Conservation (phyloP, 257 asterid species). For the Pogostemon cablin region DNA sequence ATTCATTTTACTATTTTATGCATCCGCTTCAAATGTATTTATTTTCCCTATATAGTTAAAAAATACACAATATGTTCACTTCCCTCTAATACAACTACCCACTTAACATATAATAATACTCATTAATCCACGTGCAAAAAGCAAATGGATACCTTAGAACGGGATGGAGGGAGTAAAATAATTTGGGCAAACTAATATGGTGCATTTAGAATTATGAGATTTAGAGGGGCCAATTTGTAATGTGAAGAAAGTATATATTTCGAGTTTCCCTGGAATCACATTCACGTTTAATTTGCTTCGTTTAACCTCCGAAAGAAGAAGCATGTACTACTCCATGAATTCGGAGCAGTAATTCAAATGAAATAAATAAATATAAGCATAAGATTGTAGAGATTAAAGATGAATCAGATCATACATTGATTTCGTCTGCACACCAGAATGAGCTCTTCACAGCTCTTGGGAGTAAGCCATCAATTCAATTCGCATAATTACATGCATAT, state of each 20-base stretch:
- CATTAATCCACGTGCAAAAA: too few relatives aligned
- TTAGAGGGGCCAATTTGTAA: constrained; percentile 32
- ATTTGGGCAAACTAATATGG: not conserved
- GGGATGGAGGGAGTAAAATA: too few relatives aligned
- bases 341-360: constrained; percentile 20
- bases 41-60: too few relatives aligned
- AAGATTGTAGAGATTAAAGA: not conserved
- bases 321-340: not conserved
- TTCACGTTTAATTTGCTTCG: constrained; percentile 30
- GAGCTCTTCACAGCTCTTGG: constrained; percentile 58
- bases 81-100: too few relatives aligned
- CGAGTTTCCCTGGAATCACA: constrained; percentile 6
- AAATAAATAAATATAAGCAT: too few relatives aligned
- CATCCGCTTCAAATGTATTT: too few relatives aligned
- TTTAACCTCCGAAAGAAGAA: constrained; percentile 3
- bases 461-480: constrained; percentile 36
- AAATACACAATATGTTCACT: too few relatives aligned
- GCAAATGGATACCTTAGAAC: too few relatives aligned
- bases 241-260: constrained; percentile 5
- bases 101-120: too few relatives aligned
- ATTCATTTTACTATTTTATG: too few relatives aligned
- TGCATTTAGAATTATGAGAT: constrained; percentile 4
- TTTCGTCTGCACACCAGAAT: constrained; percentile 25
- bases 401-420: constrained; percentile 24
- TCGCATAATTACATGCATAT: not conserved